Conservation (phyloP, 352 stramenopile genomes). For the Globisporangium cystogenes region DNA sequence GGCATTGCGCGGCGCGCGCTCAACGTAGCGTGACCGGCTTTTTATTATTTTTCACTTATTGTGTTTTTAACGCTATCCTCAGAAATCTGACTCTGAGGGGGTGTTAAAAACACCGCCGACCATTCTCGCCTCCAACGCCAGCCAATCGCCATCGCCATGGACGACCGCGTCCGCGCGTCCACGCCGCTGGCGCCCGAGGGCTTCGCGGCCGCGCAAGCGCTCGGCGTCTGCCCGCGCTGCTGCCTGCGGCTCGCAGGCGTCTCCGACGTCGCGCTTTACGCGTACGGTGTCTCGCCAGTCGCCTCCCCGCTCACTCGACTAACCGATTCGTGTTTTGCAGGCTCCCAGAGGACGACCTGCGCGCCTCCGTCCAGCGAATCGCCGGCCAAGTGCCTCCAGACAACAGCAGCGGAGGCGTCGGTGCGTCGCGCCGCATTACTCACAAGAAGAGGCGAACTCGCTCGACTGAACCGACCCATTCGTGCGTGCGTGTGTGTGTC, state of each 20-base stretch:
- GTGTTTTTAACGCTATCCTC: no score
- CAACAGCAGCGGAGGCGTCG: neutral
- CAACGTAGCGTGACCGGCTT: no score
- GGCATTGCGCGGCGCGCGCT: constrained; percentile 34
- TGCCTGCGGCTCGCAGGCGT: constrained; percentile 57
- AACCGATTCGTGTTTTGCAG: constrained; percentile 8
- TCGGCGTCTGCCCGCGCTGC: constrained; percentile 59
- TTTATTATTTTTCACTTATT: no score
- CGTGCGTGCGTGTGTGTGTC: neutral
- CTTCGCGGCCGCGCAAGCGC: constrained; percentile 15
- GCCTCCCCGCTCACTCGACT: neutral
- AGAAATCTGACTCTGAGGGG: no score
- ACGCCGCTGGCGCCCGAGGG: constrained; percentile 25
- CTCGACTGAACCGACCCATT: neutral
- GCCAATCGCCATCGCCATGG: neutral
- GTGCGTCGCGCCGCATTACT: neutral
- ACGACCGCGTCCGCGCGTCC: constrained; percentile 9
- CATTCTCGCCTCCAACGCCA: no score
- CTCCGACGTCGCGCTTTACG: constrained; percentile 38
- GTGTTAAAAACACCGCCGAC: no score
- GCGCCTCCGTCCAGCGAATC: constrained; percentile 9
- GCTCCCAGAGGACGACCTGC: constrained; percentile 25
- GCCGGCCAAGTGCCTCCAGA: neutral
- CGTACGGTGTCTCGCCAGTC: constrained; percentile 17
- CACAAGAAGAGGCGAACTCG: neutral